Evolutionary conservation across 2,329 filamentous ascomycete species (phyloP).

Genomic region (Tolypocladium capitatum): DNA sequence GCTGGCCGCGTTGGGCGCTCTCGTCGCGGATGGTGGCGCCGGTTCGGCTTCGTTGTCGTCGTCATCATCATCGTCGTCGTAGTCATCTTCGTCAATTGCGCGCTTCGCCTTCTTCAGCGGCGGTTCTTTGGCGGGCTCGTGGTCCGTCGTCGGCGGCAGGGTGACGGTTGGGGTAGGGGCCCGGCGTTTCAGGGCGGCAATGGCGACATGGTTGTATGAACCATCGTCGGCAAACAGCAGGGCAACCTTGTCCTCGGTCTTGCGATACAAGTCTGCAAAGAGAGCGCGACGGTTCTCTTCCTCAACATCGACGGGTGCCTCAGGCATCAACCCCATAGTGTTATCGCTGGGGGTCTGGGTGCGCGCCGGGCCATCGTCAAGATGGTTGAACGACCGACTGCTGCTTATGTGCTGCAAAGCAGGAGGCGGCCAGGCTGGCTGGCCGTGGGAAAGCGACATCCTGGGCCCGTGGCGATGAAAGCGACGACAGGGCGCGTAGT

Average conservation of each 20-base stretch:
- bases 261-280: conserved; percentile 67
- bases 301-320: conserved; percentile 45
- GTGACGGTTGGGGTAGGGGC: conserved; percentile 23
- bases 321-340: conserved; percentile 40
- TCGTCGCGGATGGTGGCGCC: conserved; percentile 36
- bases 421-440: conserved; percentile 51
- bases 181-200: conserved; percentile 38
- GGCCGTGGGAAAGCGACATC: conserved; percentile 56
- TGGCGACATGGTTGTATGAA: conserved; percentile 35
- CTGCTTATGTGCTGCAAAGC: conserved; percentile 34
- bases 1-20: conserved; percentile 39
- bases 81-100: conserved; percentile 73
- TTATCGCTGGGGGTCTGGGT: conserved; percentile 38
- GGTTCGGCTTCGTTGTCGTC: conserved; percentile 53
- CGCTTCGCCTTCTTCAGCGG: conserved; percentile 63
- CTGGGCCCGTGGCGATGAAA: conserved; percentile 36
- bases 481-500: conserved; percentile 32
- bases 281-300: conserved; percentile 60
- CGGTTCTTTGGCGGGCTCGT: conserved; percentile 44
- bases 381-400: conserved; percentile 38
- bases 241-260: conserved; percentile 63
- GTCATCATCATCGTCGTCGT: conserved; percentile 73
- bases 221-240: conserved; percentile 55
- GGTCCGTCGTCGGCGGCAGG: conserved; percentile 43
- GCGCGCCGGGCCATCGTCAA: conserved; percentile 45